Percentiles rank a stretch among this genome's conserved stretches.
These are phyloP conservation scores for Blastobotrys attinorum DNA, from an alignment of 805 yeast species.

Conservation along the genomic window DNA sequence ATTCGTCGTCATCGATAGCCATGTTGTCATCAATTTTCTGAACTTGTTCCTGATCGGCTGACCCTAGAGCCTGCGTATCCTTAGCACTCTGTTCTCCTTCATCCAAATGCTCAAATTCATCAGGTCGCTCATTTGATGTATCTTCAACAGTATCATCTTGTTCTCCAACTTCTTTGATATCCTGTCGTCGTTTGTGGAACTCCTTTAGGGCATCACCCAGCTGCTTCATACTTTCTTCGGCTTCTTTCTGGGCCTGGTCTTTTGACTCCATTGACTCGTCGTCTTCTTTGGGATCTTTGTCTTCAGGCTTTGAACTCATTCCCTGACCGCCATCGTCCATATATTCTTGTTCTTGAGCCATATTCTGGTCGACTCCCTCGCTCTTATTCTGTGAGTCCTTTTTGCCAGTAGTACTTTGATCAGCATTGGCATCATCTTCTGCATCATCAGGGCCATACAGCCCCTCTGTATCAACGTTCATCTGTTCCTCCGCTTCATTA, in stretches of 20 bases:
- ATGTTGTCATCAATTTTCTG: constrained; percentile 41
- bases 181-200: constrained; percentile 83
- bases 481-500: constrained; percentile 25
- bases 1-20: constrained; percentile 32
- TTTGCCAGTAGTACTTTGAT: constrained; percentile 22
- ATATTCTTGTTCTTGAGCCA: constrained; percentile 76
- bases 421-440: constrained; percentile 38
- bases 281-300: constrained; percentile 65
- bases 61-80: constrained; percentile 89
- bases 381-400: constrained; percentile 41
- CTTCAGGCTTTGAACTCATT: constrained; percentile 81
- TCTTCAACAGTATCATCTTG: constrained; percentile 33
- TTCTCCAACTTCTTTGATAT: constrained; percentile 59
- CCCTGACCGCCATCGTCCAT: constrained; percentile 83
- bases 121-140: constrained; percentile 48
- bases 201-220: constrained; percentile 89
- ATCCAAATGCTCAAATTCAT: constrained; percentile 51
- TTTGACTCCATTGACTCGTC: constrained; percentile 47
- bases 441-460: constrained; percentile 75
- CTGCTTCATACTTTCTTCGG: constrained; percentile 62
- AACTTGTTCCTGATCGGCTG: constrained; percentile 72
- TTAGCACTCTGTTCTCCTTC: constrained; percentile 53
- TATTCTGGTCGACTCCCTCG: constrained; percentile 50
- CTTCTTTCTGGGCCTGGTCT: constrained; percentile 37
- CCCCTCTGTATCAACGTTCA: constrained; percentile 48